A percentile compares a stretch with the other conserved stretches of the same genome.
Conservation (phyloP, 371 early-diverging fungal genomes). For the Chytridium lagenaria region DNA sequence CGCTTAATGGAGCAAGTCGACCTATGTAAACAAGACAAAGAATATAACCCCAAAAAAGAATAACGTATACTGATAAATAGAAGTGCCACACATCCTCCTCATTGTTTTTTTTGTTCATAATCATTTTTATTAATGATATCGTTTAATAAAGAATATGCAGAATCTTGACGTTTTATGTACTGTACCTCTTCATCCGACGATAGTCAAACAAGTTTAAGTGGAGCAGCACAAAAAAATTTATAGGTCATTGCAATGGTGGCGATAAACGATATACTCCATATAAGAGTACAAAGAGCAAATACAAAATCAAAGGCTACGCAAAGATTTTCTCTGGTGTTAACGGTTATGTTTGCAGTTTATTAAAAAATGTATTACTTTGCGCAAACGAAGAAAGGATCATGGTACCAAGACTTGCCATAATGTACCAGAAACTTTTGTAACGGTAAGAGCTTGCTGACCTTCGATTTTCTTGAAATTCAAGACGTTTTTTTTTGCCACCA, state of each 20-base stretch:
- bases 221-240: too few relatives aligned
- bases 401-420: conserved; percentile 19
- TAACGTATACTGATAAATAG: too few relatives aligned
- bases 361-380: too few relatives aligned
- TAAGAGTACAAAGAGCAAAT: too few relatives aligned
- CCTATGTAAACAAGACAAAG: too few relatives aligned
- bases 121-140: not conserved
- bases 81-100: not conserved
- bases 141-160: not conserved
- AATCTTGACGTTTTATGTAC: not conserved
- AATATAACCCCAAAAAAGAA: too few relatives aligned
- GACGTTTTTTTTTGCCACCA: conserved; percentile 14
- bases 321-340: too few relatives aligned
- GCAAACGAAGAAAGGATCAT: too few relatives aligned
- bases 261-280: too few relatives aligned
- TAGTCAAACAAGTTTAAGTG: not conserved
- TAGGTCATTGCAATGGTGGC: too few relatives aligned
- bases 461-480: conserved; percentile 14
- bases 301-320: too few relatives aligned
- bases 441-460: not conserved
- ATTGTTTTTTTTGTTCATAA: not conserved
- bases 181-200: not conserved
- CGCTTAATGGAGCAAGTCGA: conserved; percentile 15
- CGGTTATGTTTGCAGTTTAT: too few relatives aligned
- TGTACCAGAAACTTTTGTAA: not conserved